Percentiles rank a stretch among this genome's conserved stretches.
Conservation (phyloP, 768 basidiomycete genomes). For the Cyclocybe cylindracea region DNA sequence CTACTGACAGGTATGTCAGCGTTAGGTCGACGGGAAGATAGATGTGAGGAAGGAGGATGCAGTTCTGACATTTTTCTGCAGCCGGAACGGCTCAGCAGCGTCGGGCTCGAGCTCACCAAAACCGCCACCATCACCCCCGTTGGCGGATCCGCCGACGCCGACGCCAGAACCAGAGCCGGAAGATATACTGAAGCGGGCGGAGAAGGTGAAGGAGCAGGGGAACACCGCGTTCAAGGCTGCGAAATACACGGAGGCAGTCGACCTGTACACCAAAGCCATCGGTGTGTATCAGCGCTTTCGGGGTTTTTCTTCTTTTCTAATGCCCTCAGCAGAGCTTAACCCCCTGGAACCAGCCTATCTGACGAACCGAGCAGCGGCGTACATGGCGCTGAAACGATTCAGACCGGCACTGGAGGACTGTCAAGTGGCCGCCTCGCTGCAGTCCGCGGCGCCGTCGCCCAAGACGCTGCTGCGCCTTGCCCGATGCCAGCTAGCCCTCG, state of each 20-base stretch:
- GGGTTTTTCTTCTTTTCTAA: neutral
- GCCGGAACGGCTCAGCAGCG: conserved; percentile 6
- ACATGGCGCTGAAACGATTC: conserved; percentile 82
- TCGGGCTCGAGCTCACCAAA: conserved; percentile 19
- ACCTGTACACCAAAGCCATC: conserved; percentile 75
- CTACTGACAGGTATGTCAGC: conserved; percentile 10
- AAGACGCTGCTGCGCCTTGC: conserved; percentile 86
- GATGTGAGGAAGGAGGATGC: neutral
- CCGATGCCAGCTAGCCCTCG: conserved; percentile 81
- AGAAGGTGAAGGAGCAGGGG: conserved; percentile 72
- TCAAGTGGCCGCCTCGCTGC: conserved; percentile 68
- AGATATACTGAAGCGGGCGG: conserved; percentile 50
- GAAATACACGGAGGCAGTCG: conserved; percentile 68
- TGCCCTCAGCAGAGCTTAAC: conserved; percentile 47
- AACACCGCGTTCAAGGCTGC: conserved; percentile 73
- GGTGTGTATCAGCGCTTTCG: conserved; percentile 35
- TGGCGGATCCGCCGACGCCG: conserved; percentile 15
- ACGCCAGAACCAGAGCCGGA: conserved; percentile 25
- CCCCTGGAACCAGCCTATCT: conserved; percentile 72
- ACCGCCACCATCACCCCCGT: conserved; percentile 15
- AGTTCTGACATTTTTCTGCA: neutral
- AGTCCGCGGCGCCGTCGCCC: conserved; percentile 57
- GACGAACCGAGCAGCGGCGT: conserved; percentile 85
- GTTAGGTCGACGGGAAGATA: neutral
- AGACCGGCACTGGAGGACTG: conserved; percentile 76